Evolutionary conservation across 2,329 filamentous ascomycete species (phyloP).

Genomic region (Didymella exigua): DNA sequence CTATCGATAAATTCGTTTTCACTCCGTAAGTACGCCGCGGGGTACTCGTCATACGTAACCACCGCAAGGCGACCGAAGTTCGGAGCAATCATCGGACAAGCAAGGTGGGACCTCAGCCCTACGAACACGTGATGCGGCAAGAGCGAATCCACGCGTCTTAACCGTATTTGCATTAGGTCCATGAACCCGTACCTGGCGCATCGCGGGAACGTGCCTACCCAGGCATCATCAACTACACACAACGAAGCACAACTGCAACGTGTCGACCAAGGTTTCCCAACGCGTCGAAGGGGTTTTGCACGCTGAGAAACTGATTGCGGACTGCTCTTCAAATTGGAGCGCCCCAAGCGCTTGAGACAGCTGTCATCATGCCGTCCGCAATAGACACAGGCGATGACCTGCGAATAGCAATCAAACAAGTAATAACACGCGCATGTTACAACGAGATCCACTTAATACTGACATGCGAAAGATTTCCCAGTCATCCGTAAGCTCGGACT

Average conservation of each 20-base stretch:
- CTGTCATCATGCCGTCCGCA: constrained; percentile 41
- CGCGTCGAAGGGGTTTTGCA: not conserved
- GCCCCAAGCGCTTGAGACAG: constrained; percentile 14
- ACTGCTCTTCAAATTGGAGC: not conserved
- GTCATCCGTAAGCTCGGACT: constrained; percentile 88
- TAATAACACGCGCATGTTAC: constrained; percentile 30
- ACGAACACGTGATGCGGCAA: constrained; percentile 4
- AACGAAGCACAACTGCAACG: constrained; percentile 19
- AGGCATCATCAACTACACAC: constrained; percentile 22
- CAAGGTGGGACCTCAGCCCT: constrained; percentile 9
- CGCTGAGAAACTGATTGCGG: not conserved
- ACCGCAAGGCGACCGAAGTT: constrained; percentile 12
- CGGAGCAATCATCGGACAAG: constrained; percentile 3
- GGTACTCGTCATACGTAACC: constrained; percentile 38
- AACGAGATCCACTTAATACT: not conserved
- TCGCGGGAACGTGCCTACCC: constrained; percentile 5
- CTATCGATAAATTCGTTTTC: constrained; percentile 19
- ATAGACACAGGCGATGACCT: constrained; percentile 56
- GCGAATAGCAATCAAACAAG: constrained; percentile 57
- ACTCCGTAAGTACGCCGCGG: constrained; percentile 35
- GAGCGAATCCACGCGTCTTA: not conserved
- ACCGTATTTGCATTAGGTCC: not conserved
- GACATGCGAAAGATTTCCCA: constrained; percentile 75
- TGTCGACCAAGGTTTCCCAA: not conserved
- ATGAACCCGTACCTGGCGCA: too few species aligned